A percentile compares a stretch with the other conserved stretches of the same genome.
phyloP scores from a whole-genome alignment of 2,329 filamentous ascomycete genomes.

The Fusarium sp. region DNA sequence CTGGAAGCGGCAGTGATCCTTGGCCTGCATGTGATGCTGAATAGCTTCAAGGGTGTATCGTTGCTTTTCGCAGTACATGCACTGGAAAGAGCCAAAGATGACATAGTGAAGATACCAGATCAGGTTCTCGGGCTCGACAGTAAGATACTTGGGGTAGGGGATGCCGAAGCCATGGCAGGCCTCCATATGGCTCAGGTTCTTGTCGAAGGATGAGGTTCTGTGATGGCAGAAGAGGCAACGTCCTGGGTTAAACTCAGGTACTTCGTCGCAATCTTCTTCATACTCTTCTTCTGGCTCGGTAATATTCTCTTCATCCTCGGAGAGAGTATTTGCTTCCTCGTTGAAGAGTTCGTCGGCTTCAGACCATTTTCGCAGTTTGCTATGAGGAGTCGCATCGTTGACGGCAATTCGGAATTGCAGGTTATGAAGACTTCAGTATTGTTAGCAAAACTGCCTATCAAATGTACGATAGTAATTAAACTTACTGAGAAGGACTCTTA shows the following conservation, averaged over 20 bases:
- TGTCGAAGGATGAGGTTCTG: conserved; percentile 45
- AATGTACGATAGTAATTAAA: neutral
- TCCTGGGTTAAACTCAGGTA: neutral
- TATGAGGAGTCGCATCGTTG: neutral
- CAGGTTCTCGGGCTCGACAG: conserved; percentile 61
- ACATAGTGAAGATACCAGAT: conserved; percentile 63
- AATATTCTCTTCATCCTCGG: neutral
- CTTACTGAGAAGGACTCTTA: conserved; percentile 11
- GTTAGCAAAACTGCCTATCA: neutral
- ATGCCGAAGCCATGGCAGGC: conserved; percentile 62
- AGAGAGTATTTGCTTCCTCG: neutral
- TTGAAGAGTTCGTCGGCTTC: no score
- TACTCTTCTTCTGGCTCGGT: neutral
- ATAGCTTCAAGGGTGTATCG: conserved; percentile 59
- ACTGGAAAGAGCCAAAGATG: conserved; percentile 63
- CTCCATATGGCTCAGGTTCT: conserved; percentile 64
- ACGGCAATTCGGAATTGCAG: neutral
- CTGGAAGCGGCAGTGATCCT: no score
- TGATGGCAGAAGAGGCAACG: conserved; percentile 18
- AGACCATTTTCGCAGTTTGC: no score
- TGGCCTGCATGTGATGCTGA: conserved; percentile 63
- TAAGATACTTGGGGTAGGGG: conserved; percentile 55
- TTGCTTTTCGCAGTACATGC: conserved; percentile 63
- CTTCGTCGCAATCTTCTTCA: neutral
- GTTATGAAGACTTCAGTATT: neutral